phyloP scores from a whole-genome alignment of 176 grass and related monocot species.

The Otatea glauca region DNA sequence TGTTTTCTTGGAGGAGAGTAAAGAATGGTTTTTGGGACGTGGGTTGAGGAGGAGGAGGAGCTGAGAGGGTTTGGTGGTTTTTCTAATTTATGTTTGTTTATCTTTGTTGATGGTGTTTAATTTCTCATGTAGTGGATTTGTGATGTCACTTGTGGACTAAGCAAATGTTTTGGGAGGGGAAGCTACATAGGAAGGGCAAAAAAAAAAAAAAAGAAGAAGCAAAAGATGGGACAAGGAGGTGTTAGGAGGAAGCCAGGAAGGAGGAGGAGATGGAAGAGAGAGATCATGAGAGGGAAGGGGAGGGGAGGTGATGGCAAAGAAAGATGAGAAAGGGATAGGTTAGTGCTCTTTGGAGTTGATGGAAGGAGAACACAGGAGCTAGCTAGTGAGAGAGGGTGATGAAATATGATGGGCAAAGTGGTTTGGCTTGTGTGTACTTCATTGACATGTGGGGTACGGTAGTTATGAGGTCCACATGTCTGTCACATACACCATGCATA shows the following conservation, averaged over 20 bases:
- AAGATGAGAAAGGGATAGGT: conserved; percentile 43
- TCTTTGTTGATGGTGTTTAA: conserved; percentile 41
- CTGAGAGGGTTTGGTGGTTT: background rate
- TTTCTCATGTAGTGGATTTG: conserved; percentile 41
- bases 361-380: conserved; percentile 45
- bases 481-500: background rate
- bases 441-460: conserved; percentile 15
- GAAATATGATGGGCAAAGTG: background rate
- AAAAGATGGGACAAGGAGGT: conserved; percentile 2
- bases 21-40: conserved; percentile 71
- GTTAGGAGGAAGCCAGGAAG: background rate
- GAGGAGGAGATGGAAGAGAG: conserved; percentile 34
- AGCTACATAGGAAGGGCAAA: background rate
- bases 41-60: conserved; percentile 33
- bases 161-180: conserved; percentile 29
- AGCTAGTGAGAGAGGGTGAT: conserved; percentile 28
- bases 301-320: conserved; percentile 30
- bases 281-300: background rate
- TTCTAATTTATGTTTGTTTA: conserved; percentile 25
- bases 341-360: conserved; percentile 56
- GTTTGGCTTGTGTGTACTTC: background rate
- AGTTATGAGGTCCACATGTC: background rate
- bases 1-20: conserved; percentile 65
- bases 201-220: background rate
- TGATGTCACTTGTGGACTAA: conserved; percentile 16